These are phyloP conservation scores for Anacardium occidentale DNA, from an alignment of 345 rosid genomes.

Conservation along the genomic window DNA sequence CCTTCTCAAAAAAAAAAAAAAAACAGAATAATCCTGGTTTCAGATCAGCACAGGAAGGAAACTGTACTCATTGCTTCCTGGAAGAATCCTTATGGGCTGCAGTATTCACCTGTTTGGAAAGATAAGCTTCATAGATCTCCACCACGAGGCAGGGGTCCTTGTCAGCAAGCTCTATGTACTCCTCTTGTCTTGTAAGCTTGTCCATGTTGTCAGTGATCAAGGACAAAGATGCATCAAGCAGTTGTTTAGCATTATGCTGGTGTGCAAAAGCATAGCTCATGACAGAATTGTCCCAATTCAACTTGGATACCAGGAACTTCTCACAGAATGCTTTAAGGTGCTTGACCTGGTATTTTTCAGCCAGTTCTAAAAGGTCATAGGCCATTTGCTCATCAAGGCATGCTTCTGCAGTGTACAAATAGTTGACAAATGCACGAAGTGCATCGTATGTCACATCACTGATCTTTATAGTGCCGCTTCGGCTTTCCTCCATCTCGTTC, in stretches of 20 bases:
- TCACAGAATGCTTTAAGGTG: constrained; percentile 76
- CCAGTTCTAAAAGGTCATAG: constrained; percentile 70
- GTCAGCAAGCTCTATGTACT: constrained; percentile 69
- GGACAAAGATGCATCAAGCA: constrained; percentile 63
- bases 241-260: constrained; percentile 70
- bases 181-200: constrained; percentile 61
- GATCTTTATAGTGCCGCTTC: constrained; percentile 78
- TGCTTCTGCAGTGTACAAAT: constrained; percentile 79
- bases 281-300: constrained; percentile 73
- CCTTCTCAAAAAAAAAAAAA: too few species aligned
- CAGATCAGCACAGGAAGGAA: background rate
- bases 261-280: constrained; percentile 80
- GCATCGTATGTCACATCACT: constrained; percentile 64
- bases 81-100: constrained; percentile 49
- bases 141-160: constrained; percentile 77
- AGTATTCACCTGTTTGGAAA: constrained; percentile 65
- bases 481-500: constrained; percentile 86
- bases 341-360: constrained; percentile 82
- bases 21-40: constrained; percentile 3
- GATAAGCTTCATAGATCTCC: constrained; percentile 73
- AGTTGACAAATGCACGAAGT: constrained; percentile 60
- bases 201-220: constrained; percentile 78
- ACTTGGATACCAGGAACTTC: constrained; percentile 67
- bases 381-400: constrained; percentile 77
- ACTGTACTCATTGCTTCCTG: constrained; percentile 16